Percentiles rank a stretch among this genome's conserved stretches.
These are phyloP conservation scores for Capronia americana DNA, from an alignment of 2,329 filamentous ascomycete species.

Conservation along the genomic window DNA sequence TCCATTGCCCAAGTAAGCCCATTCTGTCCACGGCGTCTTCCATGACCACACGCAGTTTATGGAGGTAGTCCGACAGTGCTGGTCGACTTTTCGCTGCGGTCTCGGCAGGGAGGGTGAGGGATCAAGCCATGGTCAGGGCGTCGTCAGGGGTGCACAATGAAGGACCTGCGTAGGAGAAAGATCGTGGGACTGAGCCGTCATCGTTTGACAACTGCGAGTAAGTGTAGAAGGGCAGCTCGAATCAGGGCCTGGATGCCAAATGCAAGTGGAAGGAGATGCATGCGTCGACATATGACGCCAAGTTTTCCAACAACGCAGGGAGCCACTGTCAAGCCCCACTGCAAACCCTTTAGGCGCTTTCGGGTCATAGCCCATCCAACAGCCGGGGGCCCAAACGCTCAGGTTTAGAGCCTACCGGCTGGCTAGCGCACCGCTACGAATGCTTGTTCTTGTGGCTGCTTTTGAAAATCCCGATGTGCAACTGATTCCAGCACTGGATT, in stretches of 20 bases:
- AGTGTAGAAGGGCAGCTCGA: background rate
- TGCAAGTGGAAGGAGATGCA: background rate
- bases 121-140: conserved; percentile 3
- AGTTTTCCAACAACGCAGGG: background rate
- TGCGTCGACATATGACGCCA: background rate
- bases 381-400: background rate
- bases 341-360: background rate
- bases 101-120: background rate
- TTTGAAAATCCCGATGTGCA: background rate
- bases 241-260: background rate
- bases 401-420: background rate
- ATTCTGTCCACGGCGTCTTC: background rate
- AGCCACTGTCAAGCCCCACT: background rate
- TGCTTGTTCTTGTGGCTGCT: conserved; percentile 13
- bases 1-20: conserved; percentile 4
- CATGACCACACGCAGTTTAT: background rate
- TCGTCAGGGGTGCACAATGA: background rate
- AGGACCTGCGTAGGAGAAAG: background rate
- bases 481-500: background rate
- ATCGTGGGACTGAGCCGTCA: background rate
- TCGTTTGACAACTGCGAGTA: background rate
- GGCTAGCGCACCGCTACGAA: background rate
- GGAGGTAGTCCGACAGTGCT: background rate
- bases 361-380: conserved; percentile 1
- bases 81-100: background rate